Evolutionary conservation across 306 rosid genomes (phyloP).

Genomic region (Nissolia schottii): DNA sequence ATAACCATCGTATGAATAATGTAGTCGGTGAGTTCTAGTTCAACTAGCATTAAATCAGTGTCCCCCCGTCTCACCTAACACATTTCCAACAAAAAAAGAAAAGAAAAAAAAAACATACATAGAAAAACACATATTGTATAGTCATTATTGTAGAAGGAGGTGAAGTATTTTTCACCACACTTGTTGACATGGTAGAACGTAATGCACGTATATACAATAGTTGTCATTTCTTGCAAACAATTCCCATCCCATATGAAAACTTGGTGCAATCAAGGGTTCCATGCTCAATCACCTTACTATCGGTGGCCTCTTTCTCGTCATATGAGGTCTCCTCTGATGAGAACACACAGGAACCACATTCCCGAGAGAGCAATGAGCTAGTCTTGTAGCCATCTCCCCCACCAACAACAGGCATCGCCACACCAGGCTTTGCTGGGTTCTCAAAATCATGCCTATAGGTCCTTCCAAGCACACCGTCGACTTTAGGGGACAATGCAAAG

Average conservation of each 20-base stretch:
- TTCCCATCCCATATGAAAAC: constrained; percentile 33
- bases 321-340: not conserved
- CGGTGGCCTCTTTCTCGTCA: not conserved
- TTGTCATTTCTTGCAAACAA: constrained; percentile 41
- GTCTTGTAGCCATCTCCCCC: constrained; percentile 47
- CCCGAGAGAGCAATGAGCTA: constrained; percentile 28
- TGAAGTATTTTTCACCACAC: not conserved
- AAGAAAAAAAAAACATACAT: no score
- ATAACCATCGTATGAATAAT: no score
- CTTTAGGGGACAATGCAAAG: constrained; percentile 28
- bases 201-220: not conserved
- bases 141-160: not conserved
- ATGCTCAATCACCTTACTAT: not conserved
- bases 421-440: constrained; percentile 42
- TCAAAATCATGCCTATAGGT: constrained; percentile 36
- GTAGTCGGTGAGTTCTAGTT: no score
- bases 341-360: constrained; percentile 36
- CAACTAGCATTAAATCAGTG: no score
- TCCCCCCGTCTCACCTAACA: no score
- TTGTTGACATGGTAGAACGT: no score
- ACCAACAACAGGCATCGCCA: constrained; percentile 45
- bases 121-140: no score
- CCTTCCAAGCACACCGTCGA: constrained; percentile 50
- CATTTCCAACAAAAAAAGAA: no score
- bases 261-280: constrained; percentile 43